These are phyloP conservation scores for Dentipellis sp. DNA, from an alignment of 768 basidiomycete species.

Conservation along the genomic window DNA sequence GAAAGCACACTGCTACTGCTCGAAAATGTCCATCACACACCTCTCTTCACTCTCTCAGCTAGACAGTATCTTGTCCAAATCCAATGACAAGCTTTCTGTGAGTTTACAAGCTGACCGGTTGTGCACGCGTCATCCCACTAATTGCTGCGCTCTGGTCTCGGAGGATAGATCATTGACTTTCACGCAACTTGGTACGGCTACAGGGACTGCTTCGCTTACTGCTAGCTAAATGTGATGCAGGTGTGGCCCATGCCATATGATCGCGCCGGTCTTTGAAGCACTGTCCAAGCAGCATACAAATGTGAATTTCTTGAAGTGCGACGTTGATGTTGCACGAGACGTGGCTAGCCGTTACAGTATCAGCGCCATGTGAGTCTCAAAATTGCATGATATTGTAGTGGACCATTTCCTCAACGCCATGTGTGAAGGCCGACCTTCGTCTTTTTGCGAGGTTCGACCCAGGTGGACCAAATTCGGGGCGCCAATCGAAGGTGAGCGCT, in stretches of 20 bases:
- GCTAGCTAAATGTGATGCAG: slow-evolving; percentile 26
- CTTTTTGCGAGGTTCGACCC: slow-evolving; percentile 56
- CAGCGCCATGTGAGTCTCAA: slow-evolving; percentile 55
- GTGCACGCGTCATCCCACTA: not conserved
- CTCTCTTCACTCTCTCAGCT: slow-evolving; percentile 57
- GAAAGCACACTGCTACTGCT: too few relatives aligned
- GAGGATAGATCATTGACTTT: slow-evolving; percentile 69
- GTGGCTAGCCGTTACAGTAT: slow-evolving; percentile 56
- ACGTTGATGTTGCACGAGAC: slow-evolving; percentile 64
- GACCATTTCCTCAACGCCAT: not conserved
- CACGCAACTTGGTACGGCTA: slow-evolving; percentile 64
- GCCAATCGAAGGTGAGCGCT: slow-evolving; percentile 52
- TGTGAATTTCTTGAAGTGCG: slow-evolving; percentile 80
- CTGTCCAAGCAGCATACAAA: slow-evolving; percentile 57
- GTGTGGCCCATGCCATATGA: slow-evolving; percentile 83
- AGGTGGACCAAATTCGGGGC: slow-evolving; percentile 67
- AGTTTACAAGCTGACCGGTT: slow-evolving; percentile 14
- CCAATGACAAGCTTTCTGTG: slow-evolving; percentile 59
- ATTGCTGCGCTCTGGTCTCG: not conserved
- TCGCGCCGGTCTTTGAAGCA: slow-evolving; percentile 67
- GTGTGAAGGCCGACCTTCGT: slow-evolving; percentile 70
- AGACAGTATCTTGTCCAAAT: slow-evolving; percentile 45
- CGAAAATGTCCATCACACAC: slow-evolving; percentile 50
- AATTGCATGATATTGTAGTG: not conserved
- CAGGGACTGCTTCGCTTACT: not conserved